Conservation (phyloP, 306 rosid genomes). For the Astragalus glycyphyllos region DNA sequence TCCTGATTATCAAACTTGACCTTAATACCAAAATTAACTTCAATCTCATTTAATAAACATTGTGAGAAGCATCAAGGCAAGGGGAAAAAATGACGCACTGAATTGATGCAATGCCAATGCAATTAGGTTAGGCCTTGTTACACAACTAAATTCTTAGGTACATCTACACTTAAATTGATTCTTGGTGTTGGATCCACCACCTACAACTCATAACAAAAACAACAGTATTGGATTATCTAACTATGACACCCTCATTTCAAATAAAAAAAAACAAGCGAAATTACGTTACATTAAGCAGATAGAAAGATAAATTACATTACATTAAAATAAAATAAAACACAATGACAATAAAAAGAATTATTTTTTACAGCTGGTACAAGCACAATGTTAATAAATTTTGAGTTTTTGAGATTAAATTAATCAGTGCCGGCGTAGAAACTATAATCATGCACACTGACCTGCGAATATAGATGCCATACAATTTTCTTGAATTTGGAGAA, state of each 20-base stretch:
- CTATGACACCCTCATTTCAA: constrained; percentile 30
- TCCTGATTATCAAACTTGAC: constrained; percentile 7
- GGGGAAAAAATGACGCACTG: background rate
- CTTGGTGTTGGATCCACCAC: background rate
- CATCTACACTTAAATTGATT: constrained; percentile 13
- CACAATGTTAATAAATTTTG: constrained; percentile 10
- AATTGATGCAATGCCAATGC: constrained; percentile 27
- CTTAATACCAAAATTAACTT: constrained; percentile 17
- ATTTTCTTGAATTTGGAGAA: constrained; percentile 36
- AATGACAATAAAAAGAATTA: constrained; percentile 20
- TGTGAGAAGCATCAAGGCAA: background rate
- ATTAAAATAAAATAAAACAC: constrained; percentile 32
- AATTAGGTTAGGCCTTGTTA: constrained; percentile 20
- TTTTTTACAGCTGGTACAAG: background rate
- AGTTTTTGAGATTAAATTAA: background rate
- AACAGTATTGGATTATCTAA: constrained; percentile 1
- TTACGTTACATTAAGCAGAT: constrained; percentile 5
- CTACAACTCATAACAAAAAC: constrained; percentile 13
- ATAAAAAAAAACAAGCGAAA: background rate
- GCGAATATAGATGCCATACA: constrained; percentile 35
- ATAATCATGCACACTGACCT: constrained; percentile 34
- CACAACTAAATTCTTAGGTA: constrained; percentile 1
- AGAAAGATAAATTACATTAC: background rate
- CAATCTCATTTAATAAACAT: constrained; percentile 26
- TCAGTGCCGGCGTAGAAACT: background rate